A percentile compares a stretch with the other conserved stretches of the same genome.
Conservation (phyloP, 1,139 yeast species). For the Magnusiomyces suaveolens region DNA sequence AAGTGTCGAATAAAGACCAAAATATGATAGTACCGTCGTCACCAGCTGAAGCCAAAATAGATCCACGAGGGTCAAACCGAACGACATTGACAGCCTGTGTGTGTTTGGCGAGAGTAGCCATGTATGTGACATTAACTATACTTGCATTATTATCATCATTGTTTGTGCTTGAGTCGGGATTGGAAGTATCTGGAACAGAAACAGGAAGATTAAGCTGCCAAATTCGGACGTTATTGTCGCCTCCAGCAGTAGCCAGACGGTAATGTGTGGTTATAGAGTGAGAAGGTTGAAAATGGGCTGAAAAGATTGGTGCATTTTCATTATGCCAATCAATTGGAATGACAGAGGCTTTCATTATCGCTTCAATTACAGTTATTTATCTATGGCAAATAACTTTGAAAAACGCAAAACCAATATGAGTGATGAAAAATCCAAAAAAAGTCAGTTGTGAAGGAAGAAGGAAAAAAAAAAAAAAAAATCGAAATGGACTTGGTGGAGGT, state of each 20-base stretch:
- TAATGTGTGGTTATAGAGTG: slow-evolving; percentile 19
- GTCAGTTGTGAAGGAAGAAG: too few species aligned
- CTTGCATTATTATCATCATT: neutral
- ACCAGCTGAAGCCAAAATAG: slow-evolving; percentile 75
- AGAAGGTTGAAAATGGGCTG: slow-evolving; percentile 65
- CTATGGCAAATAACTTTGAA: too few species aligned
- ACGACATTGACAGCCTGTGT: slow-evolving; percentile 92
- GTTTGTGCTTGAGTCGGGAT: slow-evolving; percentile 44
- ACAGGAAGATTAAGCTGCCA: slow-evolving; percentile 35
- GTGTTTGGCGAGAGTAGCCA: slow-evolving; percentile 75
- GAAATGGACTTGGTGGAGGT: too few species aligned
- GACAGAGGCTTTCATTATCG: slow-evolving; percentile 48
- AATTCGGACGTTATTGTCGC: slow-evolving; percentile 78
- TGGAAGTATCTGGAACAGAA: slow-evolving; percentile 14
- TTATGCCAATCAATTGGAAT: slow-evolving; percentile 76
- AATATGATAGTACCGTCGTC: slow-evolving; percentile 84
- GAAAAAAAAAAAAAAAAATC: too few species aligned
- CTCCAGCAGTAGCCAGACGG: slow-evolving; percentile 83
- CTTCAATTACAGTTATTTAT: neutral
- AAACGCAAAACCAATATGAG: too few species aligned
- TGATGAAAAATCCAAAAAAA: too few species aligned
- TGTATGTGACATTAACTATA: slow-evolving; percentile 25
- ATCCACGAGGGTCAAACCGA: slow-evolving; percentile 55
- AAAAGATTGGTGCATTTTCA: slow-evolving; percentile 71
- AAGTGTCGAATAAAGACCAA: slow-evolving; percentile 47